Evolutionary conservation across 371 early-diverging fungal genomes (phyloP).

Genomic region (Mucor velutinosus): DNA sequence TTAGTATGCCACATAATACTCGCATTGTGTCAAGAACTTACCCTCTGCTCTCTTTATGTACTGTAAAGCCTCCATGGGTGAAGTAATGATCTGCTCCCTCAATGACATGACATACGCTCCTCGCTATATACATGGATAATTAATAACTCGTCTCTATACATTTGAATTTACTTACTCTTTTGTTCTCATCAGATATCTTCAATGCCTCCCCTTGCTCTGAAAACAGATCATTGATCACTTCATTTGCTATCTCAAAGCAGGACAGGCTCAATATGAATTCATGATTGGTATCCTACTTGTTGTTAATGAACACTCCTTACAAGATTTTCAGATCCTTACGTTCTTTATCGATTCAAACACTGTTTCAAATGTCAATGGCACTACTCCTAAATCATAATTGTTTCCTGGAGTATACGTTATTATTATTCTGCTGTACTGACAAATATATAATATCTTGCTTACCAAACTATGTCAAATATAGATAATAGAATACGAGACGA

Average conservation of each 20-base stretch:
- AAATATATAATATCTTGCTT: neutral
- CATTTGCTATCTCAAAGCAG: conserved; percentile 96
- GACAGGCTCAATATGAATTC: conserved; percentile 19
- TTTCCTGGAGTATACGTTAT: conserved; percentile 42
- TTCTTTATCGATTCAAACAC: conserved; percentile 76
- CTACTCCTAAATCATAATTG: conserved; percentile 76
- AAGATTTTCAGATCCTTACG: conserved; percentile 16
- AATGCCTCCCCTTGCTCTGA: conserved; percentile 67
- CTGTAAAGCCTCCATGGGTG: conserved; percentile 76
- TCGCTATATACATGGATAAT: conserved; percentile 45
- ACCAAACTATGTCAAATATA: conserved; percentile 6
- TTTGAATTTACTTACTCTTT: conserved; percentile 28
- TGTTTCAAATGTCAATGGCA: conserved; percentile 82
- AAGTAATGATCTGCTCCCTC: conserved; percentile 89
- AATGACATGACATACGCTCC: conserved; percentile 88
- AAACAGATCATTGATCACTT: conserved; percentile 80
- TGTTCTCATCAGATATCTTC: conserved; percentile 39
- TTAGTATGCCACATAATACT: neutral
- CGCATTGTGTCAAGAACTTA: conserved; percentile 14
- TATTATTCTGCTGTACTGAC: neutral
- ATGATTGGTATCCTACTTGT: conserved; percentile 5
- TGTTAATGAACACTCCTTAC: neutral
- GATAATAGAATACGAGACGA: too few relatives aligned
- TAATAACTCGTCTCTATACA: too few relatives aligned
- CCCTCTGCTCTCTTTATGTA: conserved; percentile 82